These are phyloP conservation scores for Hyaloscypha hepaticicola DNA, from an alignment of 495 filamentous ascomycete genomes.

Conservation along the genomic window DNA sequence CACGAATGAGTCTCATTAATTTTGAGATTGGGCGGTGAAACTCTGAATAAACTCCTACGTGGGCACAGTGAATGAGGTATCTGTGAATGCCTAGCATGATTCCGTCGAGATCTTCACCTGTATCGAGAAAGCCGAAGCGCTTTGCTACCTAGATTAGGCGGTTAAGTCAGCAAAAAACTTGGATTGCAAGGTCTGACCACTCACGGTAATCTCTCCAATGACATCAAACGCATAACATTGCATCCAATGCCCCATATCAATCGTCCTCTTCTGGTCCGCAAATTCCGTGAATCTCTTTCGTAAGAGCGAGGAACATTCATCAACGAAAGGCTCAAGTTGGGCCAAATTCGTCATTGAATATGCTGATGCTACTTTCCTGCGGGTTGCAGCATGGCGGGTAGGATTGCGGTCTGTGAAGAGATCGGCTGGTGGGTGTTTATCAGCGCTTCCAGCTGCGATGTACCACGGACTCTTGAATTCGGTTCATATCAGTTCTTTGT, in stretches of 20 bases:
- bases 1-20: background rate
- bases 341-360: slow-evolving; percentile 13
- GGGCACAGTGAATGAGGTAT: slow-evolving; percentile 44
- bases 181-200: slow-evolving; percentile 4
- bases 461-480: slow-evolving; percentile 10
- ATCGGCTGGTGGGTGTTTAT: background rate
- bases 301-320: background rate
- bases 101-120: slow-evolving; percentile 48
- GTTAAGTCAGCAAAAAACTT: background rate
- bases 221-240: slow-evolving; percentile 61
- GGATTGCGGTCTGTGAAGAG: slow-evolving; percentile 12
- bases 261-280: background rate
- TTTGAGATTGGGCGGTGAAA: background rate
- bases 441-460: background rate
- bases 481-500: background rate
- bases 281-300: background rate
- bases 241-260: slow-evolving; percentile 44
- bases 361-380: slow-evolving; percentile 1
- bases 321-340: slow-evolving; percentile 7
- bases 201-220: slow-evolving; percentile 51
- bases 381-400: background rate
- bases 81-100: slow-evolving; percentile 40
- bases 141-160: slow-evolving; percentile 36
- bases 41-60: slow-evolving; percentile 18
- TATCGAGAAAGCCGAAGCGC: slow-evolving; percentile 50